phyloP scores from a whole-genome alignment of 2,329 filamentous ascomycete species.

The Xylariaceae sp. region DNA sequence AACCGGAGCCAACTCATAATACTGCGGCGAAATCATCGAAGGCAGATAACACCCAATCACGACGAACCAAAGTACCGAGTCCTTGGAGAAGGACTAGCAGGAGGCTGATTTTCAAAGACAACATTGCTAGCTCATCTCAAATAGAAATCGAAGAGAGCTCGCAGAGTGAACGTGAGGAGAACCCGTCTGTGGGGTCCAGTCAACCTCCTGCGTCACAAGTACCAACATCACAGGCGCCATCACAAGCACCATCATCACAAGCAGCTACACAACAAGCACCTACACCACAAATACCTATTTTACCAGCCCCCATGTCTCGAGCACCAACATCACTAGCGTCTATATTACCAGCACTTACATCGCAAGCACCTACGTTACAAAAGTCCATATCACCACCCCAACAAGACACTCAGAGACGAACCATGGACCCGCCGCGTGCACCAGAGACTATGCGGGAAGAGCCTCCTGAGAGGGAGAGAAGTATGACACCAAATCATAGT shows the following conservation, averaged over 20 bases:
- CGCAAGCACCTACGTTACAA: not conserved
- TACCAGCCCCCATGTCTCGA: not conserved
- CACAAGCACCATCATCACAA: not conserved
- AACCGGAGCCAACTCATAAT: constrained; percentile 16
- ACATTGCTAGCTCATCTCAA: constrained; percentile 30
- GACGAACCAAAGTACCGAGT: constrained; percentile 34
- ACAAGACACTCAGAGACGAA: constrained; percentile 3
- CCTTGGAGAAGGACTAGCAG: constrained; percentile 37
- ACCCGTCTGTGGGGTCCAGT: constrained; percentile 7
- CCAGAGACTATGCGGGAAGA: constrained; percentile 2
- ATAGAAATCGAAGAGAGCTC: constrained; percentile 31
- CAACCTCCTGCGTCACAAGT: constrained; percentile 2
- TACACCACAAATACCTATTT: not conserved
- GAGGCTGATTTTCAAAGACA: constrained; percentile 31
- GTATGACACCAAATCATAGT: constrained; percentile 1
- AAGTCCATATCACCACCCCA: constrained; percentile 17
- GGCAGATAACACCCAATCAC: constrained; percentile 19
- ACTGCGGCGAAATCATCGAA: constrained; percentile 5
- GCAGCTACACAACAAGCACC: not conserved
- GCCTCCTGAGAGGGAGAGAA: not conserved
- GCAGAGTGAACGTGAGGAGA: constrained; percentile 24
- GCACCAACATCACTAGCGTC: not conserved
- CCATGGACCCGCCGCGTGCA: constrained; percentile 1
- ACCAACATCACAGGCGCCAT: not conserved
- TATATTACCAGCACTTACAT: not conserved